Conservation (phyloP, 2,329 filamentous ascomycete genomes). For the Phoma sp. region DNA sequence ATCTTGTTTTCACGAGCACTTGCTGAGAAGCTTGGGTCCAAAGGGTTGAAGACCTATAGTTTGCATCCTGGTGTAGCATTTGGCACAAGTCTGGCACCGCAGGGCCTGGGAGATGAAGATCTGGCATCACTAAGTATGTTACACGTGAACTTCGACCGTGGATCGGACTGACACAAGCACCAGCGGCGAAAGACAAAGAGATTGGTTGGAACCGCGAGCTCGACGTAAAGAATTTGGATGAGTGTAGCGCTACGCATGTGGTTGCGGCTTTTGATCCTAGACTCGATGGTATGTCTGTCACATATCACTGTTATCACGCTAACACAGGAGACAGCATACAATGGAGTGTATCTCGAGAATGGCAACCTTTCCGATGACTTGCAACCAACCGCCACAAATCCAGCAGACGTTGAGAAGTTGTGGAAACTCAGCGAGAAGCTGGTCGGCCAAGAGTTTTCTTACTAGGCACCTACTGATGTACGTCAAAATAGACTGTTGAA, state of each 20-base stretch:
- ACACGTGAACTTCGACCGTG: background rate
- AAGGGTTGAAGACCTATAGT: conserved; percentile 35
- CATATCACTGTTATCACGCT: background rate
- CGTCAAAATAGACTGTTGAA: background rate
- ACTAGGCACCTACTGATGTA: conserved; percentile 8
- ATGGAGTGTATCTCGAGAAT: conserved; percentile 39
- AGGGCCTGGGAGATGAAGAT: conserved; percentile 29
- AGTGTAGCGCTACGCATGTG: conserved; percentile 41
- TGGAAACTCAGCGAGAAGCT: conserved; percentile 45
- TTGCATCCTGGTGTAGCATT: conserved; percentile 40
- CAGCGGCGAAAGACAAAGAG: conserved; percentile 24
- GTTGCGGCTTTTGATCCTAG: conserved; percentile 40
- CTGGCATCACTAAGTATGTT: conserved; percentile 24
- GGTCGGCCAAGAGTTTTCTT: conserved; percentile 37
- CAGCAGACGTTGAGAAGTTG: conserved; percentile 35
- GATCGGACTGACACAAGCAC: background rate
- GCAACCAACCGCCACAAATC: conserved; percentile 26
- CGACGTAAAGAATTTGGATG: conserved; percentile 34
- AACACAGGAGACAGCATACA: conserved; percentile 10
- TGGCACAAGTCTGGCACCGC: conserved; percentile 30
- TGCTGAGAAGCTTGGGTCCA: conserved; percentile 28
- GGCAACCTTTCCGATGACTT: conserved; percentile 27
- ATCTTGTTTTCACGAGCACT: conserved; percentile 44
- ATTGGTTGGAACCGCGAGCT: conserved; percentile 32
- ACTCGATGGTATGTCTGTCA: conserved; percentile 17